Evolutionary conservation across 2,329 filamentous ascomycete species (phyloP).

Genomic region (Aspergillus chevalieri): DNA sequence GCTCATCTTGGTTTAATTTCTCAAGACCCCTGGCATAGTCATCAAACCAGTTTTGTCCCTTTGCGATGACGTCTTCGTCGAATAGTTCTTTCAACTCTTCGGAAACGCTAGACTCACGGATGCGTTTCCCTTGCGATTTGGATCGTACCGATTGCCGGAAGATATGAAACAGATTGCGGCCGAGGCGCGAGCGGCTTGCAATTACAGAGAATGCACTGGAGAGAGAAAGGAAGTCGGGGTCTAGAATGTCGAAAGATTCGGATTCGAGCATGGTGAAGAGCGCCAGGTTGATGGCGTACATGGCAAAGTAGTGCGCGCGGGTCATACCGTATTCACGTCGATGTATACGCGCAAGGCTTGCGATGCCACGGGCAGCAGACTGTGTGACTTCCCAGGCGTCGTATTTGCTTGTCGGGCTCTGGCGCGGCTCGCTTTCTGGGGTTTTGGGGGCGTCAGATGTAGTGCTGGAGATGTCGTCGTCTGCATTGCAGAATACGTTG

Average conservation of each 20-base stretch:
- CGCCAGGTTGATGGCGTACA: slow-evolving; percentile 35
- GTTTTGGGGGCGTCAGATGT: slow-evolving; percentile 19
- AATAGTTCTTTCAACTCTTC: slow-evolving; percentile 30
- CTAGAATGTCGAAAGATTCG: slow-evolving; percentile 25
- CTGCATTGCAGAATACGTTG: slow-evolving; percentile 27
- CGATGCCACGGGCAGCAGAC: slow-evolving; percentile 27
- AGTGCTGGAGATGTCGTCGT: slow-evolving; percentile 10
- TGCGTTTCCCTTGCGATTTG: slow-evolving; percentile 25
- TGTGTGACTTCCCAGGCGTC: slow-evolving; percentile 17
- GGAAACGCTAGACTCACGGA: slow-evolving; percentile 19
- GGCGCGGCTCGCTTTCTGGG: slow-evolving; percentile 22
- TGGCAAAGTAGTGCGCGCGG: slow-evolving; percentile 31
- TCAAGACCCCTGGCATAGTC: slow-evolving; percentile 29
- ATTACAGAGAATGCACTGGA: slow-evolving; percentile 29
- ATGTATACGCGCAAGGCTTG: slow-evolving; percentile 23
- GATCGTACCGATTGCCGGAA: slow-evolving; percentile 28
- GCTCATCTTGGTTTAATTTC: slow-evolving; percentile 28
- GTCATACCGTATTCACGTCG: slow-evolving; percentile 29
- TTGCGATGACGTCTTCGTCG: slow-evolving; percentile 17
- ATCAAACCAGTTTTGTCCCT: slow-evolving; percentile 18
- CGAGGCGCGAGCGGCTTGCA: slow-evolving; percentile 28
- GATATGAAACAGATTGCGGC: slow-evolving; percentile 30
- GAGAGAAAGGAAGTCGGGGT: slow-evolving; percentile 29
- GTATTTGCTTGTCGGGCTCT: slow-evolving; percentile 15
- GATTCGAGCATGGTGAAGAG: slow-evolving; percentile 29